Evolutionary conservation across 805 yeast species (phyloP).

Genomic region (Candida mattraensis): DNA sequence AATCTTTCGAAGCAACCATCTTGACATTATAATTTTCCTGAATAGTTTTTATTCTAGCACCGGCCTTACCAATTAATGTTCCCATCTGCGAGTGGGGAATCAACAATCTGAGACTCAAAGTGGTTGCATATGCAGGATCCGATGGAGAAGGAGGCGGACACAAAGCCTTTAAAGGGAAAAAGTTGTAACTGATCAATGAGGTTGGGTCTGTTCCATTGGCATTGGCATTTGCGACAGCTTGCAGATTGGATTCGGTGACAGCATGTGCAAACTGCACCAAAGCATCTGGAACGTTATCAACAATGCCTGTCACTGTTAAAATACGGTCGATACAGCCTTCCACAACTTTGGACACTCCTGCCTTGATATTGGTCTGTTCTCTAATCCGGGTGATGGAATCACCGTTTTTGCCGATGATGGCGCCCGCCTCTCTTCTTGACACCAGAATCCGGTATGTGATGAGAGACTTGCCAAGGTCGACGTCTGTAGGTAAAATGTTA

Average conservation of each 20-base stretch:
- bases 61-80: conserved; percentile 82
- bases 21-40: conserved; percentile 69
- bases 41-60: conserved; percentile 74
- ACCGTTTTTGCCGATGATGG: conserved; percentile 85
- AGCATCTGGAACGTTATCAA: conserved; percentile 69
- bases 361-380: conserved; percentile 73
- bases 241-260: conserved; percentile 45
- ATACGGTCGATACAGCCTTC: conserved; percentile 84
- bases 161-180: conserved; percentile 60
- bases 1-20: conserved; percentile 86
- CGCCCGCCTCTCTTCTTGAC: conserved; percentile 85
- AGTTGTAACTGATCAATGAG: conserved; percentile 41
- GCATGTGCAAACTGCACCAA: conserved; percentile 69
- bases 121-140: conserved; percentile 51
- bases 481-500: conserved; percentile 24
- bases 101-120: conserved; percentile 63
- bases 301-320: conserved; percentile 71
- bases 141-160: conserved; percentile 50
- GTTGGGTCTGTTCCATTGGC: conserved; percentile 33
- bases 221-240: conserved; percentile 22
- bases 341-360: conserved; percentile 80
- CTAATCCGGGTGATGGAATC: conserved; percentile 73
- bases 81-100: conserved; percentile 88
- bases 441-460: conserved; percentile 59
- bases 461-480: conserved; percentile 29